phyloP scores from a whole-genome alignment of 2,329 filamentous ascomycete genomes.

The Bisporella sp. region DNA sequence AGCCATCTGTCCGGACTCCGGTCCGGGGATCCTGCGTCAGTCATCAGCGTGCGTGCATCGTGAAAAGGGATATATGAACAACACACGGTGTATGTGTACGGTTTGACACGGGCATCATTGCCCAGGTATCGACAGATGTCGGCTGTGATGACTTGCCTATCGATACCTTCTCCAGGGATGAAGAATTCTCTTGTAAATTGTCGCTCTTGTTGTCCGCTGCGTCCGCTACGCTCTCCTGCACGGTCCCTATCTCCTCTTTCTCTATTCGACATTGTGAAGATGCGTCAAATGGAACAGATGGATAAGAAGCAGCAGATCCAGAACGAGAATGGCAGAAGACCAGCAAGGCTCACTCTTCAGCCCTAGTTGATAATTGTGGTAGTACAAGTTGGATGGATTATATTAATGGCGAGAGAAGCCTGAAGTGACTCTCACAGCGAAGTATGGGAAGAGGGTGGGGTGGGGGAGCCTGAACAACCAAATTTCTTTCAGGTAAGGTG shows the following conservation, averaged over 20 bases:
- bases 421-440: not conserved
- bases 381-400: slow-evolving; percentile 12
- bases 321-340: slow-evolving; percentile 20
- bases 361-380: slow-evolving; percentile 21
- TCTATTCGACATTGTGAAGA: slow-evolving; percentile 19
- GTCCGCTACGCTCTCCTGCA: slow-evolving; percentile 19
- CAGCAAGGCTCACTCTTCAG: slow-evolving; percentile 29
- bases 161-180: slow-evolving; percentile 72
- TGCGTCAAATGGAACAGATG: slow-evolving; percentile 3
- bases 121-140: slow-evolving; percentile 80
- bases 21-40: slow-evolving; percentile 42
- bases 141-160: slow-evolving; percentile 76
- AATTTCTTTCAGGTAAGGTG: not conserved
- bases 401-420: no score
- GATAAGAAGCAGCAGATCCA: slow-evolving; percentile 23
- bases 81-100: slow-evolving; percentile 65
- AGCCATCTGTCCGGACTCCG: slow-evolving; percentile 59
- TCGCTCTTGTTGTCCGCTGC: slow-evolving; percentile 30
- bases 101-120: slow-evolving; percentile 73
- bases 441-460: slow-evolving; percentile 1
- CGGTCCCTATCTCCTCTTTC: slow-evolving; percentile 8
- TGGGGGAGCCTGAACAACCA: not conserved
- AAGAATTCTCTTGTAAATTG: slow-evolving; percentile 71
- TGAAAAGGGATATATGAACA: slow-evolving; percentile 4
- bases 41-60: not conserved